Base-by-base conservation (phyloP, 2,329 filamentous ascomycete genomes). In the Aspergillus unguis region DNA sequence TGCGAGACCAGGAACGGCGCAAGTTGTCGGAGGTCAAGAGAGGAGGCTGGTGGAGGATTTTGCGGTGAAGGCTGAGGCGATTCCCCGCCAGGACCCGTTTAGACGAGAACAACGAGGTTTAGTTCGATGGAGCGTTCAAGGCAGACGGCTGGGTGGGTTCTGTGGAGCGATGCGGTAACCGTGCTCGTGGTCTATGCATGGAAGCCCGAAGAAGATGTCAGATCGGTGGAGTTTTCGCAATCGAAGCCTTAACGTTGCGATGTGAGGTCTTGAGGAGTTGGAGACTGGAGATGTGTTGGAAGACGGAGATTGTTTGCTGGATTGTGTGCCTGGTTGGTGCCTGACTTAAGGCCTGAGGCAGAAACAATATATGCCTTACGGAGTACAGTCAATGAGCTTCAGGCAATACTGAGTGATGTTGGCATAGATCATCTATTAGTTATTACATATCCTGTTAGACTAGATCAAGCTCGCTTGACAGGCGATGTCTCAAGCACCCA, bases 401-500 rank as follows among this genome's bases (percentile, higher is more conserved):
- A 38, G 17, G 17, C 25, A 38, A 38, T 17, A 8, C 25, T n/a
- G 17, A 17, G 36, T 38, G 7, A 38, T 38, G n/a, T 10, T 37
- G 17, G 8, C 36, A 38, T 23, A 38, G 36, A 25, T 17, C 17
- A 37, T 26, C 26, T 10, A 17, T 9, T 17, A 46, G 25, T 7
- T 8, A 44, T 23, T 32, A 32, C 3, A 17, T 17, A 17, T 17
- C 17, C 17, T 17, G 17, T 17, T 17, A 17, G 17, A 17, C 17
- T 17, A 17, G 17, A 3, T 4, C 38, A 5, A 52, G 55, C 41
- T 69, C 68, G 66, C 54, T 68, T 69, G 8, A 65, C 58, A 3
- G 66, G 67, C 2, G 65, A 70, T 5, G 56, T 65, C 52, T 71
- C 64, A 40, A 74, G 56, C 37, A 71, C 54, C 71, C 69, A 74